phyloP scores from a whole-genome alignment of 768 basidiomycete species.

The Sarcodon sp. region DNA sequence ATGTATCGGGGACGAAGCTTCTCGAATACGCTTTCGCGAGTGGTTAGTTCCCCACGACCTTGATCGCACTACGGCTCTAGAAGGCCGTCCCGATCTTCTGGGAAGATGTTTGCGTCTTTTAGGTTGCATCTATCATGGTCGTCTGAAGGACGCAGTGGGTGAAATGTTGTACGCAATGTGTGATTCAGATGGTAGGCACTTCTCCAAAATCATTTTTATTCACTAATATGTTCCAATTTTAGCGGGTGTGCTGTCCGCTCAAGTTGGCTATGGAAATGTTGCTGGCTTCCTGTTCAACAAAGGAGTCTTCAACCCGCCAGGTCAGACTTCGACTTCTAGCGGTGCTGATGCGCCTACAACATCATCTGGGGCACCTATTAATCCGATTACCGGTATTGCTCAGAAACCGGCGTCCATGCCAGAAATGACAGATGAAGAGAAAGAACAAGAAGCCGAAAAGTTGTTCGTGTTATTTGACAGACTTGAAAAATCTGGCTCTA shows the following conservation, averaged over 20 bases:
- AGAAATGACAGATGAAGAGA: constrained; percentile 91
- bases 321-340: constrained; percentile 16
- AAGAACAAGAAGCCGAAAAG: constrained; percentile 85
- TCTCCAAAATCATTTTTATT: background rate
- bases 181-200: constrained; percentile 51
- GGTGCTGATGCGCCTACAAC: constrained; percentile 14
- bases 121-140: constrained; percentile 55
- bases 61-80: constrained; percentile 70
- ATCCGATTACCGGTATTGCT: constrained; percentile 80
- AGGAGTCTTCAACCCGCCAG: constrained; percentile 49
- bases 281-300: constrained; percentile 92
- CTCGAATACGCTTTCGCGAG: constrained; percentile 42
- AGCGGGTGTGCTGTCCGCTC: constrained; percentile 63
- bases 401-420: constrained; percentile 22
- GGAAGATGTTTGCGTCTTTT: constrained; percentile 76
- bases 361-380: constrained; percentile 35
- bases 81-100: constrained; percentile 57
- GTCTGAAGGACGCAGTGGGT: constrained; percentile 66
- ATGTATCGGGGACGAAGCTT: constrained; percentile 48
- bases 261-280: constrained; percentile 91
- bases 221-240: background rate
- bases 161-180: constrained; percentile 82
- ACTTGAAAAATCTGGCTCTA: constrained; percentile 62
- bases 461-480: constrained; percentile 87
- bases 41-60: constrained; percentile 67